Evolutionary conservation across 164 flowering plant species (phyloP), one percentile per base, ranked within the genome.

Genomic region (Kalanchoe fedtschenkoi): DNA sequence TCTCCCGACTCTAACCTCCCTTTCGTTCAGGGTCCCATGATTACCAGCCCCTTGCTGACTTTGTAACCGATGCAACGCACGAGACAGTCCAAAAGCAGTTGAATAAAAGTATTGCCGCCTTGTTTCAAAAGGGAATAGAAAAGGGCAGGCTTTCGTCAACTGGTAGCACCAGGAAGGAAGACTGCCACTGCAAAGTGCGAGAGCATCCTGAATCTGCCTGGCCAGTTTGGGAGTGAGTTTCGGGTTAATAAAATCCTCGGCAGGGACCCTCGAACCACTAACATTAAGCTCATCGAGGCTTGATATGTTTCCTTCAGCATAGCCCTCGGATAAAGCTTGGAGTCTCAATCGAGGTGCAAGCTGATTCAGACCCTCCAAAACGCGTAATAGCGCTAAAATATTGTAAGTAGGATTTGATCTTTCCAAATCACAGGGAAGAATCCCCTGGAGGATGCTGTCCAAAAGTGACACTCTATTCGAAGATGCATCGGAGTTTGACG

Each of bases 91-190:
- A 78, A 91, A 95, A 66, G 97, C 97, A 69, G 97, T 95, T 64
- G 97, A 95, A 76, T 87, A 86, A 80, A 95, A 95, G 65, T 86
- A 95, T 46, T 95, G 97, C 34, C 96, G 72, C 37, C 99, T 76
- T 15, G 88, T 89, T 77, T 95, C 97, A 73, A 95, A 95, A 58
- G 97, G 96, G 78, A 95, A 95, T 71, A 95, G 75, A 72, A 95
- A 95, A 3, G 97, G 95, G 47, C 99, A 95, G 39, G 97, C 85
- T 73, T 80, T 91, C n/a, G 97, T 95, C 76, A 95, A 72, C 72
- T 95, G 99, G 76, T 84, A 87, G 66, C 97, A 91, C 99, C 99
- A 95, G n/a, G 96, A 84, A 26, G 99, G 97, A 60, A 95, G 89
- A 69, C 93, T 83, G 2, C 96, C 97, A 80, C 97, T 89, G 71